These are phyloP conservation scores for Odonthalia washingtoniensis DNA, from an alignment of 31 red algal species.

Conservation along the genomic window DNA sequence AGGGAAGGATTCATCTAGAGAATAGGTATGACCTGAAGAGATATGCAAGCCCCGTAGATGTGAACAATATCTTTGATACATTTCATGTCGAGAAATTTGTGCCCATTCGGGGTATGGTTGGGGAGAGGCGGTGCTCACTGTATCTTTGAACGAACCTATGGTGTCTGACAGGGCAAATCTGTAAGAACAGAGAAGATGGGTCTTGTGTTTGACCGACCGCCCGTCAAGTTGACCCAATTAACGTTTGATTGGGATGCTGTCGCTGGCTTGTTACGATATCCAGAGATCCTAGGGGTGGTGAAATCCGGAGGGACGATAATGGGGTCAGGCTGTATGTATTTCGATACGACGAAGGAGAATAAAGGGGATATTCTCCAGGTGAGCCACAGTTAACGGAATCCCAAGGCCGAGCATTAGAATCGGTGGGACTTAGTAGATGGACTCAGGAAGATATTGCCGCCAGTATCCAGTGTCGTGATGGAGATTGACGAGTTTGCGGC, in stretches of 20 bases:
- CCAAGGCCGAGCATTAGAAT: constrained; percentile 65
- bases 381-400: constrained; percentile 52
- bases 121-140: constrained; percentile 74
- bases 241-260: constrained; percentile 77
- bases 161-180: constrained; percentile 58
- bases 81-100: constrained; percentile 78
- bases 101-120: constrained; percentile 56
- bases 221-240: constrained; percentile 37
- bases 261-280: constrained; percentile 60
- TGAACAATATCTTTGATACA: constrained; percentile 77
- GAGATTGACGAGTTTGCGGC: constrained; percentile 68
- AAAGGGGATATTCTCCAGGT: constrained; percentile 43
- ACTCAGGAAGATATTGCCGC: neutral
- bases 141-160: constrained; percentile 69
- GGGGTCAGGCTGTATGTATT: constrained; percentile 57
- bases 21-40: constrained; percentile 77
- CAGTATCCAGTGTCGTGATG: constrained; percentile 51
- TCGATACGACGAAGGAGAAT: constrained; percentile 68
- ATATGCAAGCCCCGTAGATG: constrained; percentile 67
- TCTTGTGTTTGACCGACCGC: constrained; percentile 58
- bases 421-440: too few relatives aligned
- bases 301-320: constrained; percentile 48
- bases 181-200: constrained; percentile 35
- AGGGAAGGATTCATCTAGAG: constrained; percentile 77
- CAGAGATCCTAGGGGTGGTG: constrained; percentile 35